A percentile compares a stretch with the other conserved stretches of the same genome.
These are phyloP conservation scores for Candida palmyrensis DNA, from an alignment of 805 yeast genomes.

Conservation along the genomic window DNA sequence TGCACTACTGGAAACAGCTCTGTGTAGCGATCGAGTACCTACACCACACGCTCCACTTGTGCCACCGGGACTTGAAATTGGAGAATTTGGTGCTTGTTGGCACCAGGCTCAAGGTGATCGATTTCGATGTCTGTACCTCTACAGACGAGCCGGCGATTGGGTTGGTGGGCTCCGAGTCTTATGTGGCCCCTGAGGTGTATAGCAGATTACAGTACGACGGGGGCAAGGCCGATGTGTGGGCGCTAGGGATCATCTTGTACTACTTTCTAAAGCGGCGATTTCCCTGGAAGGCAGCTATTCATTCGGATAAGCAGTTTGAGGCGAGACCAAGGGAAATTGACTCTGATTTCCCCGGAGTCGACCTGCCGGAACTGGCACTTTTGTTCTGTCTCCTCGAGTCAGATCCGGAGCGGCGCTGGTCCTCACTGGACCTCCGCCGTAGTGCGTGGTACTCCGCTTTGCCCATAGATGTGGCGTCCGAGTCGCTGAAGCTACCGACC, in stretches of 20 bases:
- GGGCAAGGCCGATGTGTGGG: conserved; percentile 43
- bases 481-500: too few relatives aligned
- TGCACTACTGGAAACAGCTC: conserved; percentile 39
- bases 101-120: conserved; percentile 40
- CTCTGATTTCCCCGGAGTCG: conserved; percentile 2
- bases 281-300: conserved; percentile 46
- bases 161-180: conserved; percentile 42
- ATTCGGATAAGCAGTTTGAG: conserved; percentile 20
- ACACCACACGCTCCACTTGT: conserved; percentile 26
- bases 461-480: too few relatives aligned
- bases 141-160: conserved; percentile 27
- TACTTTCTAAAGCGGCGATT: conserved; percentile 23
- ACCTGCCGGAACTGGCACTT: too few relatives aligned
- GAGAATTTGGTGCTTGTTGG: conserved; percentile 36
- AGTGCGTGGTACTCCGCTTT: too few relatives aligned
- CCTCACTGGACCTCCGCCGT: too few relatives aligned
- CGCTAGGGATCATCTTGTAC: conserved; percentile 40
- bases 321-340: background rate
- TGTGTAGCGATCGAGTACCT: conserved; percentile 32
- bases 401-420: too few relatives aligned
- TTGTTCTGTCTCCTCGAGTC: too few relatives aligned
- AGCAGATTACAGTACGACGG: conserved; percentile 35
- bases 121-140: conserved; percentile 28
- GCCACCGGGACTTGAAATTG: conserved; percentile 49
- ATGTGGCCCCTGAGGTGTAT: conserved; percentile 46